These are phyloP conservation scores for Lecanosticta acicola DNA, from an alignment of 2,329 filamentous ascomycete species.

Conservation along the genomic window DNA sequence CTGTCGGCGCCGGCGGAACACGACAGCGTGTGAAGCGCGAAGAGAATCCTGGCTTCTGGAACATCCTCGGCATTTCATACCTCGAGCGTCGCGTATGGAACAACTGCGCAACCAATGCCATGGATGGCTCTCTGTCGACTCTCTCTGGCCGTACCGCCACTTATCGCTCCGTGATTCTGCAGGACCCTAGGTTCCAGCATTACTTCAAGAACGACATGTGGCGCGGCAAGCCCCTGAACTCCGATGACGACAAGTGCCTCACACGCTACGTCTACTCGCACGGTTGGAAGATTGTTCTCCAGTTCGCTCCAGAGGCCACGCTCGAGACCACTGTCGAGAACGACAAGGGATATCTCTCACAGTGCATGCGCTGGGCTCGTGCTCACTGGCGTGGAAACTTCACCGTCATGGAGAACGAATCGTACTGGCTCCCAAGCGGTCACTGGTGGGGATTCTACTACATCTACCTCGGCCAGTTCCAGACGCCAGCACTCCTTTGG, in stretches of 20 bases:
- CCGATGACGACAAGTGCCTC: slow-evolving; percentile 59
- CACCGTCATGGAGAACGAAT: slow-evolving; percentile 40
- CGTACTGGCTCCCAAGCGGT: slow-evolving; percentile 25
- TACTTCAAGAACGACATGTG: slow-evolving; percentile 49
- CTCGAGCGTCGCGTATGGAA: slow-evolving; percentile 60
- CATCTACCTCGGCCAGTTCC: slow-evolving; percentile 50
- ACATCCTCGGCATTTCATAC: slow-evolving; percentile 55
- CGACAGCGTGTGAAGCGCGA: slow-evolving; percentile 50
- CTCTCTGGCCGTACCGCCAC: slow-evolving; percentile 53
- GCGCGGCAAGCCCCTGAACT: slow-evolving; percentile 46
- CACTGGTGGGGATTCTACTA: slow-evolving; percentile 53
- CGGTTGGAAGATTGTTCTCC: slow-evolving; percentile 52
- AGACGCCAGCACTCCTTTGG: slow-evolving; percentile 53
- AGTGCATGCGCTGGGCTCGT: slow-evolving; percentile 54
- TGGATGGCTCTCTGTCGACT: slow-evolving; percentile 56
- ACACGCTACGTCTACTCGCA: slow-evolving; percentile 50
- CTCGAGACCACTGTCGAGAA: slow-evolving; percentile 52
- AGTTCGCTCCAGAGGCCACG: slow-evolving; percentile 45
- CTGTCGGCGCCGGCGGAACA: slow-evolving; percentile 52
- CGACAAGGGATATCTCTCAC: slow-evolving; percentile 46
- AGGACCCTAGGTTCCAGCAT: slow-evolving; percentile 39
- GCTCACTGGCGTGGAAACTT: slow-evolving; percentile 55
- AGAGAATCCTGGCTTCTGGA: slow-evolving; percentile 34
- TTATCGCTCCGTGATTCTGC: slow-evolving; percentile 48
- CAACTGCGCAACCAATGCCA: slow-evolving; percentile 49